phyloP scores from a whole-genome alignment of 2,329 filamentous ascomycete genomes.

The Botrytis fabae region DNA sequence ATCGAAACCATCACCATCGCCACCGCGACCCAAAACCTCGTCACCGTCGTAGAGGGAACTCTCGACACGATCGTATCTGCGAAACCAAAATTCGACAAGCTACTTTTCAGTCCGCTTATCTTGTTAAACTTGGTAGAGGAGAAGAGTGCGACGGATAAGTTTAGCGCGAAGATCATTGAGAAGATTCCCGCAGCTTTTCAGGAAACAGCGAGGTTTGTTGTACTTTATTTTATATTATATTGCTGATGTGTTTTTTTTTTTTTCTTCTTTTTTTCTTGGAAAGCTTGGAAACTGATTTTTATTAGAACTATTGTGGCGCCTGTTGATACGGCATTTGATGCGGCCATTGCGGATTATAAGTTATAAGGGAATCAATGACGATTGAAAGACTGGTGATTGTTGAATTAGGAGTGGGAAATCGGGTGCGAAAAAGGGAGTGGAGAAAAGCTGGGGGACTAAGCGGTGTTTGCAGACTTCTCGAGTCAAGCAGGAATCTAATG shows the following conservation, averaged over 20 bases:
- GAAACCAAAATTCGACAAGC: conserved; percentile 48
- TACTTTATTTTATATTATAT: neutral
- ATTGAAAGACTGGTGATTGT: neutral
- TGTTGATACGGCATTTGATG: conserved; percentile 58
- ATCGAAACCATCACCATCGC: conserved; percentile 45
- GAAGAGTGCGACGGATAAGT: conserved; percentile 43
- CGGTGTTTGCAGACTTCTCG: neutral
- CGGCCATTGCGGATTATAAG: conserved; percentile 41
- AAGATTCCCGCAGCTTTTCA: conserved; percentile 29
- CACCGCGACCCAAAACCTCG: conserved; percentile 47
- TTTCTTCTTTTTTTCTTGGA: too few relatives aligned
- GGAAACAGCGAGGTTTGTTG: conserved; percentile 24
- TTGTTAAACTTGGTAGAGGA: conserved; percentile 46
- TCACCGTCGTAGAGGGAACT: conserved; percentile 51
- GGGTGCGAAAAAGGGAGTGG: neutral
- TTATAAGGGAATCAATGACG: neutral
- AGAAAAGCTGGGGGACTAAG: neutral
- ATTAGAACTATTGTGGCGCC: conserved; percentile 40
- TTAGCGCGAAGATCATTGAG: conserved; percentile 27
- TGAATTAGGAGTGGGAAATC: neutral
- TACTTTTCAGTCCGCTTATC: conserved; percentile 46
- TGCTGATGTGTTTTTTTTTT: accelerated
- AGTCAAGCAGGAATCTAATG: neutral
- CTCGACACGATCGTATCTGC: conserved; percentile 41
- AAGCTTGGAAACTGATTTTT: neutral